Evolutionary conservation across 768 basidiomycete genomes (phyloP), one percentile per base, ranked within the genome.

Genomic region (Agaricus sinodeliciosus): DNA sequence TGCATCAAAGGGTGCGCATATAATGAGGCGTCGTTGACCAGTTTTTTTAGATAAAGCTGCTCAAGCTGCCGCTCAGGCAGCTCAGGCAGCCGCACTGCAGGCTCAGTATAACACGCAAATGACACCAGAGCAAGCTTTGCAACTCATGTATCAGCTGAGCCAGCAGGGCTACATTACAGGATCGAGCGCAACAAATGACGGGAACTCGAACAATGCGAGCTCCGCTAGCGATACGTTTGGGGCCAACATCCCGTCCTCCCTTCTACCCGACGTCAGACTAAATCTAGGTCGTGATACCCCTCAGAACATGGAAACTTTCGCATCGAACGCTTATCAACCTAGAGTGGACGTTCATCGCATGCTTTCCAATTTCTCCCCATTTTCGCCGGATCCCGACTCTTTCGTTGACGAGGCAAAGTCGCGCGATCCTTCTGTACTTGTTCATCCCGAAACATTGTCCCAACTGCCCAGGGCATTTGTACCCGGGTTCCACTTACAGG

Each of bases 21-120:
- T 16, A 35, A 55, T 47, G 48, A 39, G 31, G 31, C 31, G 31
- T 48, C 56, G 7, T 55, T 55, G 3, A 54, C 44, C 22, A 47
- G 16, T 40, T 34, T 34, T 48, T 40, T 9, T 56, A 91, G 90
- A 92, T 66, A 93, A 93, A 74, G 90, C 90, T 15, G 90, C 90
- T 4, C 90, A 92, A 65, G 90, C 90, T 3, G 90, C 90, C 15
- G 90, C 89, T 7, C 89, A 90, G 60, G 84, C 82, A 12, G 83
- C 87, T 7, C 88, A 90, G 63, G 80, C 84, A 12, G 85, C 85
- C 22, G 82, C 87, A 36, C 67, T 87, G 44, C 83, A 87, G 52
- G 57, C 60, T 37, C 72, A 75, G 40, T 72, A 65, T 48, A 55
- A 56, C 55, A 22, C 57, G 64, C 25, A 62, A 63, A 66, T 87